Evolutionary conservation across 768 basidiomycete species (phyloP), one percentile per base, ranked within the genome.

Genomic region (Leccinum variicolor): DNA sequence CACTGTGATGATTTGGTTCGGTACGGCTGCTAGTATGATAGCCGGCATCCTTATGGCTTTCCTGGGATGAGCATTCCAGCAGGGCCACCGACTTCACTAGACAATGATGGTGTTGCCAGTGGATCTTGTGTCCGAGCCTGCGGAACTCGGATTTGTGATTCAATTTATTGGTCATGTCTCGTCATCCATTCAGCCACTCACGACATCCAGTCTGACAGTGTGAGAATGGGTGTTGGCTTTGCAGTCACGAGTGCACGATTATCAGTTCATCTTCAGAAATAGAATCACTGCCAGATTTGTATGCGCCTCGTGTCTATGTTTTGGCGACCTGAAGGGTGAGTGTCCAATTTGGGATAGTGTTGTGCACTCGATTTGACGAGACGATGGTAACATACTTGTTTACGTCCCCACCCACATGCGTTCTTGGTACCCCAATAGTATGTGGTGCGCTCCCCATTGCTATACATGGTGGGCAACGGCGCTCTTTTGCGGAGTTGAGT

Each of bases 401-500:
- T 1, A 34, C 33, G 33, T 34, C 14, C 33, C 14, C 33, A 15
- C 33, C 14, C 14, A 5, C 13, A 34, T 55, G 72, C 6, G 49
- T 69, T 43, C 17, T 47, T 36, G 33, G 8, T 54, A 79, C 81
- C 0, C 84, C 85, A 1, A 80, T 31, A 31, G 29, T 86, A 31
- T 78, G 77, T 33, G 85, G 85, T 2, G 80, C 81, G 3, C 72
- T 86, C 21, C 71, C 86, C 4, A 77, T 81, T 66, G 72, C 3
- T 84, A 79, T 62, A 66, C 77, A 3, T 85, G 84, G 84, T 83
- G 80, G 80, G 74, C 77, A 13, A 81, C 84, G 3, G 78, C 78
- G 1, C 39, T 15, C 34, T 36, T 33, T 33, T 33, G 31, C 13
- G 31, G 31, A 33, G 31, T 13, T 14, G 13, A 14, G 31, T 33